These are phyloP conservation scores for Saccharata proteae DNA, from an alignment of 2,329 filamentous ascomycete genomes.

Conservation along the genomic window DNA sequence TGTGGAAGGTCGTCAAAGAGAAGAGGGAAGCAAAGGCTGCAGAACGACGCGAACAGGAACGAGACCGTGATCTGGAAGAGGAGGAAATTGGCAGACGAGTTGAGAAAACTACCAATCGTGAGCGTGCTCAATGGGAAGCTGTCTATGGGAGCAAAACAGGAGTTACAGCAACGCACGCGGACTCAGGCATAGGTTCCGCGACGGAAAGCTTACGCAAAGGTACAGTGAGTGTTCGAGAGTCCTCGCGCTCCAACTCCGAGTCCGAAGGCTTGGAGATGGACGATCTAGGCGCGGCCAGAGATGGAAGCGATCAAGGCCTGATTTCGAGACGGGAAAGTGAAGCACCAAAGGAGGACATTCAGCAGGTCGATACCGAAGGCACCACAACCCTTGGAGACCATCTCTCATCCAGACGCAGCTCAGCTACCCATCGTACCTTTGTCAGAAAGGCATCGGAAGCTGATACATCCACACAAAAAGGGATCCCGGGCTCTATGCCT, in stretches of 20 bases:
- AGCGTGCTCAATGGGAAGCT: conserved; percentile 63
- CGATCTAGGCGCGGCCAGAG: conserved; percentile 29
- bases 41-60: conserved; percentile 38
- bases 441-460: too few relatives aligned
- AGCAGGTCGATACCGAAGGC: conserved; percentile 21
- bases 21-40: conserved; percentile 35
- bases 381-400: too few relatives aligned
- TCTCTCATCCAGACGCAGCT: too few relatives aligned
- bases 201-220: conserved; percentile 21
- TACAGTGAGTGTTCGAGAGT: conserved; percentile 21
- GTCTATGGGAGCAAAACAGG: conserved; percentile 53
- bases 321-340: conserved; percentile 22
- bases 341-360: conserved; percentile 33
- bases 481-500: too few relatives aligned
- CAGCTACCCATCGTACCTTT: too few relatives aligned
- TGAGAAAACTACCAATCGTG: conserved; percentile 48
- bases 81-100: conserved; percentile 56
- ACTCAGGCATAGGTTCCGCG: conserved; percentile 40
- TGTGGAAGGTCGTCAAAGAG: conserved; percentile 68
- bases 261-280: conserved; percentile 44
- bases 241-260: conserved; percentile 21
- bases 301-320: conserved; percentile 25
- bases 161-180: conserved; percentile 23
- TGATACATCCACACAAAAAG: too few relatives aligned
- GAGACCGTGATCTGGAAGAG: conserved; percentile 53